phyloP scores from a whole-genome alignment of 495 filamentous ascomycete genomes.

The Penicillium lagena region DNA sequence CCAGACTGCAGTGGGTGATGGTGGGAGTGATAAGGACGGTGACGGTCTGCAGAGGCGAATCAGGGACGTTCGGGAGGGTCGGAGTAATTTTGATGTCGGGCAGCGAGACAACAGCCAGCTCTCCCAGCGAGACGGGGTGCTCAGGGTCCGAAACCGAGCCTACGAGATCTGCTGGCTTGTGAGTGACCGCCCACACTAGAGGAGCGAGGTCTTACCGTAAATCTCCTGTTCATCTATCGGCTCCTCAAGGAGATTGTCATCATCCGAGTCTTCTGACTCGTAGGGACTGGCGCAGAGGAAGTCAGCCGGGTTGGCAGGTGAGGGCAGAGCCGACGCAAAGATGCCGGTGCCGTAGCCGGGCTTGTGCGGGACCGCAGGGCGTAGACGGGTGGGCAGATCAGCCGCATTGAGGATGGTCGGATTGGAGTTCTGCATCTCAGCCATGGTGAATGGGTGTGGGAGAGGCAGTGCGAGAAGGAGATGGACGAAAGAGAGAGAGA shows the following conservation, averaged over 20 bases:
- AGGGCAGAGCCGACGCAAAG: conserved; percentile 25
- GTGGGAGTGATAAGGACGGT: conserved; percentile 82
- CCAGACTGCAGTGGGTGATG: conserved; percentile 92
- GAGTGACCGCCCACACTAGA: neutral
- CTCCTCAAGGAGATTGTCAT: conserved; percentile 62
- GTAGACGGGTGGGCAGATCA: conserved; percentile 78
- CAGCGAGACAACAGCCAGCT: conserved; percentile 87
- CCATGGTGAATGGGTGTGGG: conserved; percentile 14
- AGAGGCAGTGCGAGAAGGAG: neutral
- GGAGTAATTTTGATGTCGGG: conserved; percentile 80
- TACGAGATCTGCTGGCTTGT: conserved; percentile 64
- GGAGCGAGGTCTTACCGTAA: conserved; percentile 59
- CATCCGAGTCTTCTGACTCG: conserved; percentile 36
- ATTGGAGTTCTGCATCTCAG: conserved; percentile 79
- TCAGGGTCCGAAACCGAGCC: conserved; percentile 92
- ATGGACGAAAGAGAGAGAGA: neutral
- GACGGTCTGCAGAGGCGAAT: conserved; percentile 42
- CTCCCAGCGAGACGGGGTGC: conserved; percentile 87
- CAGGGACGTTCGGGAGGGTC: conserved; percentile 42
- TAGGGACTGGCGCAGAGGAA: conserved; percentile 25
- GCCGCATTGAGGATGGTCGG: conserved; percentile 86
- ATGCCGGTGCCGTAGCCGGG: conserved; percentile 31
- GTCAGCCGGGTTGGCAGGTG: conserved; percentile 11
- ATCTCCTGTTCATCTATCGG: conserved; percentile 96
- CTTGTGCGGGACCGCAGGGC: conserved; percentile 38